A percentile compares a stretch with the other conserved stretches of the same genome.
Evolutionary conservation across 1,139 yeast genomes (phyloP).

Genomic region (Saccharomycopsis hybrid): DNA sequence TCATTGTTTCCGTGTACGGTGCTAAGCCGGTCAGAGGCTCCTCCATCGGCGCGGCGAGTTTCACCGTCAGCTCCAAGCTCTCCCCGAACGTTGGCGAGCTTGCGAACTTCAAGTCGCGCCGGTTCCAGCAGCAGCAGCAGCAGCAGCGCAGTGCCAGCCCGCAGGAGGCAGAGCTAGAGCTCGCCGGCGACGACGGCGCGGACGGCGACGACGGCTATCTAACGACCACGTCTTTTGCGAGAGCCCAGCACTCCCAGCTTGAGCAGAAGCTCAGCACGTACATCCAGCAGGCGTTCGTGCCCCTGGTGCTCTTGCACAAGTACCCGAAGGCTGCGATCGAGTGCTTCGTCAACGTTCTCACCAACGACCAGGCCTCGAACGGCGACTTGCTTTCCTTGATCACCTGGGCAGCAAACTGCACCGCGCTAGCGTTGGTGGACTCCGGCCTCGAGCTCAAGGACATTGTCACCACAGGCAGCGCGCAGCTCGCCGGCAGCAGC

Average conservation of each 20-base stretch:
- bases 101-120: background rate
- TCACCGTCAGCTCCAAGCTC: slow-evolving; percentile 62
- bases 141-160: slow-evolving; percentile 24
- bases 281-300: slow-evolving; percentile 51
- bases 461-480: slow-evolving; percentile 67
- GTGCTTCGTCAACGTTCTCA: slow-evolving; percentile 62
- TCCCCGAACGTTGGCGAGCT: slow-evolving; percentile 38
- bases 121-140: background rate
- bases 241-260: slow-evolving; percentile 30
- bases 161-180: slow-evolving; percentile 10
- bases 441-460: slow-evolving; percentile 78
- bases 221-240: slow-evolving; percentile 20
- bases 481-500: slow-evolving; percentile 24
- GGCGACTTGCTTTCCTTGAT: slow-evolving; percentile 23
- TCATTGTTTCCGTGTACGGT: slow-evolving; percentile 76
- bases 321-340: slow-evolving; percentile 90
- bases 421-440: slow-evolving; percentile 72
- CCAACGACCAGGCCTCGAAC: slow-evolving; percentile 35
- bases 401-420: slow-evolving; percentile 44
- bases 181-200: slow-evolving; percentile 7
- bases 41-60: slow-evolving; percentile 60
- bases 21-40: slow-evolving; percentile 83
- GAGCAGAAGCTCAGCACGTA: slow-evolving; percentile 50
- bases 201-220: slow-evolving; percentile 26
- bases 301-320: slow-evolving; percentile 57